Conservation (phyloP, 768 basidiomycete species). For the Paxillus involutus region DNA sequence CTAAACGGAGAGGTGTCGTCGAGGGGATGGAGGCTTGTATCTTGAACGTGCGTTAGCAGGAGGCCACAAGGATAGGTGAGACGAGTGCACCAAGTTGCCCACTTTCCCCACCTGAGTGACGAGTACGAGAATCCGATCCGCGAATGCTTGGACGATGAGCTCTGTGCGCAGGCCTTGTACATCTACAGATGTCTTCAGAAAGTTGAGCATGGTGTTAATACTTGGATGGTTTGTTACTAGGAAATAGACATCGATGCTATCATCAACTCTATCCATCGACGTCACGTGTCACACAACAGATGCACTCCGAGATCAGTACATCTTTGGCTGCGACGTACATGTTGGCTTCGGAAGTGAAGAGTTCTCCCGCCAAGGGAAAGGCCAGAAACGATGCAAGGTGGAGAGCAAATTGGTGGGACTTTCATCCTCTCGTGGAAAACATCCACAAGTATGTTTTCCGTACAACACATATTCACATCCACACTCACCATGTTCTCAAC, state of each 20-base stretch:
- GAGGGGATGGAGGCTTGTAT: constrained; percentile 79
- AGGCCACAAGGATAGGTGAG: neutral
- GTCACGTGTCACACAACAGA: neutral
- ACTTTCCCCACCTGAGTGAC: constrained; percentile 92
- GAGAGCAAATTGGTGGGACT: constrained; percentile 76
- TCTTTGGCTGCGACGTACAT: constrained; percentile 8
- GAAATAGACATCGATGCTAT: neutral
- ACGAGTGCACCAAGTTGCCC: constrained; percentile 67
- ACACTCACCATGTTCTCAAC: neutral
- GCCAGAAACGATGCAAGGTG: constrained; percentile 50
- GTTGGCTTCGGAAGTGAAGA: constrained; percentile 24
- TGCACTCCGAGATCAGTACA: neutral
- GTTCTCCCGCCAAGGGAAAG: constrained; percentile 54
- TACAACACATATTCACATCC: neutral
- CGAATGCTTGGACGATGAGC: constrained; percentile 73
- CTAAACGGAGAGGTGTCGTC: constrained; percentile 50
- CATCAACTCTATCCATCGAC: neutral
- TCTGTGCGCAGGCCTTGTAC: constrained; percentile 67
- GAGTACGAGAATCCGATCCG: constrained; percentile 81
- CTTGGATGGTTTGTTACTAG: neutral
- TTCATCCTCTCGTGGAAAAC: constrained; percentile 59
- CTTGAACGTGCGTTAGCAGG: constrained; percentile 37
- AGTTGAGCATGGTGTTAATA: constrained; percentile 20
- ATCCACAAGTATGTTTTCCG: constrained; percentile 45
- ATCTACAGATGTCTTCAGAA: constrained; percentile 45